Conservation (phyloP, 2,329 filamentous ascomycete genomes). For the Exophiala mesophila region DNA sequence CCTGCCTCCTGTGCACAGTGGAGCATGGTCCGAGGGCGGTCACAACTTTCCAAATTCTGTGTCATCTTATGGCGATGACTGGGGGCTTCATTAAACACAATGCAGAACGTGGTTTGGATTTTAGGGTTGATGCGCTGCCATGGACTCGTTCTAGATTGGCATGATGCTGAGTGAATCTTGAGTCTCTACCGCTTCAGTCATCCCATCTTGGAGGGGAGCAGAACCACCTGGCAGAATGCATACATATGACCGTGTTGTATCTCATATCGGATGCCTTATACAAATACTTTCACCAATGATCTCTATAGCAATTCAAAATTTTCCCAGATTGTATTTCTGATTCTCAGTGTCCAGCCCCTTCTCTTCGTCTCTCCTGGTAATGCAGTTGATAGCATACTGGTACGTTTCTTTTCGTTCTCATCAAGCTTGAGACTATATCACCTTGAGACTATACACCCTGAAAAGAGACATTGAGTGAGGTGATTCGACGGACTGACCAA, state of each 20-base stretch:
- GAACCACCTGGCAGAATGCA: slow-evolving; percentile 3
- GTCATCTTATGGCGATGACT: slow-evolving; percentile 5
- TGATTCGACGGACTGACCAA: not conserved
- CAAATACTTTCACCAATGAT: slow-evolving; percentile 1
- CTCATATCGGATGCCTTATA: slow-evolving; percentile 1
- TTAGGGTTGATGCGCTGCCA: not conserved
- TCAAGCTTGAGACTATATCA: slow-evolving; percentile 2
- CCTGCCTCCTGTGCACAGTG: not conserved
- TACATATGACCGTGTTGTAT: slow-evolving; percentile 1
- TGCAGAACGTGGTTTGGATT: not conserved
- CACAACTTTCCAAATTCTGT: slow-evolving; percentile 6
- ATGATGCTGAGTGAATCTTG: not conserved
- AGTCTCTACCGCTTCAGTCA: slow-evolving; percentile 2
- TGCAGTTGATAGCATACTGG: not conserved
- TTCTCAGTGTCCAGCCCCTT: slow-evolving; percentile 1
- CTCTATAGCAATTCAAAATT: not conserved
- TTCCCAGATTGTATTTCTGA: slow-evolving; percentile 2
- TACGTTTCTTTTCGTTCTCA: slow-evolving; percentile 1
- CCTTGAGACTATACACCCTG: no score
- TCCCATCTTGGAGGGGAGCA: slow-evolving; percentile 5
- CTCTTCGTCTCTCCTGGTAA: slow-evolving; percentile 3
- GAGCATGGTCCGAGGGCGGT: slow-evolving; percentile 3
- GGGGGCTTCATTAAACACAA: slow-evolving; percentile 1
- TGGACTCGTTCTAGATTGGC: slow-evolving; percentile 4
- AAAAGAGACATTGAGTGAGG: not conserved